Conservation (phyloP, 2,329 filamentous ascomycete species). For the Fusarium phyllophilum region DNA sequence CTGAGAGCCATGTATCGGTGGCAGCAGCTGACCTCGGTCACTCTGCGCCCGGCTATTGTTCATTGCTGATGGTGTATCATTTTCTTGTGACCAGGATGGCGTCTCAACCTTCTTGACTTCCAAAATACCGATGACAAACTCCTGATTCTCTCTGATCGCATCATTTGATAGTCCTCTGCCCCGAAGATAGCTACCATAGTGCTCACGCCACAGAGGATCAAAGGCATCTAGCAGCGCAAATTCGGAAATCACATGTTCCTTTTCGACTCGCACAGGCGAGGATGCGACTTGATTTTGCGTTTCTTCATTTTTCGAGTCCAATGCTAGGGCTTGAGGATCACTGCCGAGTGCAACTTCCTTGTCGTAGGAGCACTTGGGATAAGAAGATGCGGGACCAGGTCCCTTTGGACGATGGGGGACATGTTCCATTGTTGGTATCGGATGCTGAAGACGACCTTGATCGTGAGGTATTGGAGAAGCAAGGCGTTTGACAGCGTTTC, state of each 20-base stretch:
- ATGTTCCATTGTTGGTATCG: not conserved
- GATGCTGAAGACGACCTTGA: not conserved
- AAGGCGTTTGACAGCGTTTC: accelerated
- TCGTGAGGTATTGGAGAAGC: not conserved
- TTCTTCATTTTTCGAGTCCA: not conserved
- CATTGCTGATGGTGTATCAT: not conserved
- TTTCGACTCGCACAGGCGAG: not conserved
- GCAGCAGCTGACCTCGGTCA: not conserved
- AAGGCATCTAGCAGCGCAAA: not conserved
- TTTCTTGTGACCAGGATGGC: not conserved
- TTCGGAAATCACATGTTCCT: accelerated
- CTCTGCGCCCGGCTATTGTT: not conserved
- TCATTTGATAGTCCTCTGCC: not conserved
- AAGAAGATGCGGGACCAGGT: not conserved
- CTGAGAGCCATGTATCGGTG: not conserved
- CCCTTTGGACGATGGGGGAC: too few relatives aligned
- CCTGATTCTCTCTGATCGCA: not conserved
- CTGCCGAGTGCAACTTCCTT: not conserved
- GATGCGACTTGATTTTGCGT: not conserved
- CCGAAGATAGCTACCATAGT: not conserved
- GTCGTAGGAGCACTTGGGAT: not conserved
- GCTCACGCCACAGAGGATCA: not conserved
- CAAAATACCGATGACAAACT: not conserved
- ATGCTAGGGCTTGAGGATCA: not conserved
- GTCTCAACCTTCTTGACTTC: not conserved